Evolutionary conservation across 2,329 filamentous ascomycete species (phyloP), one percentile per base, ranked within the genome.

Genomic region (Cladophialophora immunda): DNA sequence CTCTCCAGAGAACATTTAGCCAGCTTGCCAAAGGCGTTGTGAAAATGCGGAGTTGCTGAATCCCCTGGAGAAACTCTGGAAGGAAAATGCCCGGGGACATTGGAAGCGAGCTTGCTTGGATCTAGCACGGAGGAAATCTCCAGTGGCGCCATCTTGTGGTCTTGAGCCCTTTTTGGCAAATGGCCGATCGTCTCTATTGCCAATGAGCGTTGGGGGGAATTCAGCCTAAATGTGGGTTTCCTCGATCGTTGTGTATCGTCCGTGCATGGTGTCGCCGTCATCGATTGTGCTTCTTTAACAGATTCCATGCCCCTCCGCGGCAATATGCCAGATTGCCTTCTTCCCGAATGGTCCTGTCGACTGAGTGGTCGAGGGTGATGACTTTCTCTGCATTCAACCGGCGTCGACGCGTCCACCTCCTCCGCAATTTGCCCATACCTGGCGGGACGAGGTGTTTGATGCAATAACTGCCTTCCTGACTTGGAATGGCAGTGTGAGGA

Each of bases 361-460:
- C 13, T 58, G 36, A 58, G 36, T n/a, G 25, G 57, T 34, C 38
- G n/a, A 30, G 50, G 25, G 19, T 25, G 15, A 19, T 53, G 58
- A 36, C 27, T 30, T 53, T 61, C 45, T 22, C 58, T 61, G 58
- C 47, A 52, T 53, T 53, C 58, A 53, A 38, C 58, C 58, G 58
- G 45, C 58, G 29, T 54, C 58, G 41, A 52, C 45, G 45, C 30
- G 27, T n/a, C n/a, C 56, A 61, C 22, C 41, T 27, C 55, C 55
- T 38, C 58, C 58, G 58, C 58, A 53, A 8, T 53, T 29, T 34
- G 45, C 53, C 45, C 45, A 25, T 19, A n/a, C 45, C 19, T 50
- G 6, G 45, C 11, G 8, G 32, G 29, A 61, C 32, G 25, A 27
- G 3, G 9, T 60, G 27, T 50, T 32, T 9, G 29, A 29, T 25